Conservation (phyloP, 2,329 filamentous ascomycete species). For the Colletotrichum tanaceti region DNA sequence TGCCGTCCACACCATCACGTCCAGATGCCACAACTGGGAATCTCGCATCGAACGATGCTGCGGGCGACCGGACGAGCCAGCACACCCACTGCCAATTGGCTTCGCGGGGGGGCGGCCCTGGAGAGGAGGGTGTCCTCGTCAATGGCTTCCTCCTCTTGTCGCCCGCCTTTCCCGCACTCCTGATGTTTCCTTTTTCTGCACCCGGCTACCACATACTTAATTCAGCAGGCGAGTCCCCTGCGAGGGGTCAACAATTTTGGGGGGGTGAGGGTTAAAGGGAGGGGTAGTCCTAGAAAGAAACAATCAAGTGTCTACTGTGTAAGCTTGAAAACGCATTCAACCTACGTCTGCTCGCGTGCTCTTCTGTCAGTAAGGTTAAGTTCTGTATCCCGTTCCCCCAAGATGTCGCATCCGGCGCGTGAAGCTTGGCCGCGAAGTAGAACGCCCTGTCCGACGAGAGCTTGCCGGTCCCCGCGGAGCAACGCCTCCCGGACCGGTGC, state of each 20-base stretch:
- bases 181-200: neutral
- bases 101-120: neutral
- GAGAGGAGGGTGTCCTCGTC: constrained; percentile 34
- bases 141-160: constrained; percentile 5
- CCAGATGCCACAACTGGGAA: neutral
- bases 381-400: no score
- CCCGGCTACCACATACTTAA: neutral
- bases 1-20: constrained; percentile 1
- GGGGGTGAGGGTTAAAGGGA: no score
- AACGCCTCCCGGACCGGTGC: neutral
- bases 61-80: constrained; percentile 22
- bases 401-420: neutral
- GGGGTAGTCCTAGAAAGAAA: no score
- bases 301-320: no score
- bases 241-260: no score
- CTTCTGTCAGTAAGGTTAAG: no score
- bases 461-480: neutral
- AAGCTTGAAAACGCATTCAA: no score
- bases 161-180: neutral
- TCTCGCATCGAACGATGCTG: constrained; percentile 38
- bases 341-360: no score
- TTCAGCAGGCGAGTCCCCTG: neutral
- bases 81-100: constrained; percentile 8
- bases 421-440: neutral
- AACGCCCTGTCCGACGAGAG: neutral